These are phyloP conservation scores for Colletotrichum navitas DNA, from an alignment of 2,329 filamentous ascomycete genomes.

Conservation along the genomic window DNA sequence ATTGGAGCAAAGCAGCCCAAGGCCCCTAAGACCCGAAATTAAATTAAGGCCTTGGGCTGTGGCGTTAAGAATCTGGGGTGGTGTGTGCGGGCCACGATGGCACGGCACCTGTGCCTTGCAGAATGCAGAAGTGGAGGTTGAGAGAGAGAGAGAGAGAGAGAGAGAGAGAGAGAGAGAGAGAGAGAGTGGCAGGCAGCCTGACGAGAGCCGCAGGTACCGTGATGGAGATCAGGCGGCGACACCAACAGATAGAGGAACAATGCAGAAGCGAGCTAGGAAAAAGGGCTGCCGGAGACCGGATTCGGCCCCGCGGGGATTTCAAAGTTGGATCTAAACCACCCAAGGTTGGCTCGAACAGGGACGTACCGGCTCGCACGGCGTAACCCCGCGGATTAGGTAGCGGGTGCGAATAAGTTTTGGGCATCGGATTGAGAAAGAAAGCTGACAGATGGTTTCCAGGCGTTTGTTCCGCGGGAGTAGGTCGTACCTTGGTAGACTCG, in stretches of 20 bases:
- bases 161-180: too few species aligned
- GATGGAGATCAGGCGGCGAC: background rate
- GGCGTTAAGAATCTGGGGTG: slow-evolving; percentile 39
- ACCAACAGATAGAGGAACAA: background rate
- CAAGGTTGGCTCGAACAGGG: background rate
- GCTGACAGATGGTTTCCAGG: background rate
- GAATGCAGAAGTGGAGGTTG: background rate
- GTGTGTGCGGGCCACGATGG: slow-evolving; percentile 13
- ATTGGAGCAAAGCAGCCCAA: slow-evolving; percentile 25
- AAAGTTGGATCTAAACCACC: background rate
- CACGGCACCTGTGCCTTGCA: background rate
- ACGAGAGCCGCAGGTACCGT: background rate
- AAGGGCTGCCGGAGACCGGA: background rate
- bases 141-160: too few species aligned
- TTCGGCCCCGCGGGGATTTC: background rate
- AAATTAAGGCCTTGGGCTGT: slow-evolving; percentile 36
- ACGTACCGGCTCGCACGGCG: background rate
- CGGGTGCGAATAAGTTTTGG: background rate
- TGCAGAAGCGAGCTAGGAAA: background rate
- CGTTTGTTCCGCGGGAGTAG: background rate
- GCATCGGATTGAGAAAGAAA: background rate
- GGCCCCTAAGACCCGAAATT: slow-evolving; percentile 27
- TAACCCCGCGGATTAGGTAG: background rate
- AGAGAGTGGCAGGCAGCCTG: background rate
- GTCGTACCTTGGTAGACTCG: background rate